Evolutionary conservation across 306 rosid genomes (phyloP), one percentile per base, ranked within the genome.

Genomic region (Aeschynomene evenia): DNA sequence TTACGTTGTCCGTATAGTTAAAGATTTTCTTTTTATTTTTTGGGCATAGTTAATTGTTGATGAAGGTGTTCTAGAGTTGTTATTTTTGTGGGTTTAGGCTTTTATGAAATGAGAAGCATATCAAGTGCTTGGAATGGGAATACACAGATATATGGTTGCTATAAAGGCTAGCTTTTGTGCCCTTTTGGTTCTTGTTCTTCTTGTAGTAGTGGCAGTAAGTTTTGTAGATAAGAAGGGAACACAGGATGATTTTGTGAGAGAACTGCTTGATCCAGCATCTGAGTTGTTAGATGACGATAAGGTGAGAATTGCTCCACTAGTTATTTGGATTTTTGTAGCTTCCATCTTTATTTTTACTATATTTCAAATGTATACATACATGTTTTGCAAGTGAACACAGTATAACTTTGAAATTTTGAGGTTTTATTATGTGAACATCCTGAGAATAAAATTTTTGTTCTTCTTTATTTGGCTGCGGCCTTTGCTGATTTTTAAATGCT

Each of bases 101-200:
- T 76, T 72, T 80, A 77, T 93, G 94, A 83, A 80, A 89, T 83
- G 89, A 79, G 75, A 84, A 85, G 77, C 73, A 81, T 68, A 82
- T 46, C 65, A 69, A 75, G 71, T 75, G 66, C 23, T 79, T 73
- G 79, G 75, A 80, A 84, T 87, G 84, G 77, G 45, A 72, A 64
- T 77, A 68, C 83, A 55, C 36, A 78, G 23, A 60, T 69, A 65
- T 68, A 91, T 89, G 92, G 87, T 84, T 85, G 60, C 66, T 39
- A 56, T 58, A 36, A 89, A 75, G 79, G 75, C 73, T 78, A 54
- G 81, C 28, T 81, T 79, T 79, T 83, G 81, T 66, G 42, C 84
- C 68, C 75, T 84, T 80, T 72, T 89, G 75, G 84, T 78, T 77
- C 31, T 28, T n/a, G n/a, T n/a, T 28, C 55, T 85, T 53, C 71